Conservation (phyloP, 2,329 filamentous ascomycete species). For the Talaromyces sp. region DNA sequence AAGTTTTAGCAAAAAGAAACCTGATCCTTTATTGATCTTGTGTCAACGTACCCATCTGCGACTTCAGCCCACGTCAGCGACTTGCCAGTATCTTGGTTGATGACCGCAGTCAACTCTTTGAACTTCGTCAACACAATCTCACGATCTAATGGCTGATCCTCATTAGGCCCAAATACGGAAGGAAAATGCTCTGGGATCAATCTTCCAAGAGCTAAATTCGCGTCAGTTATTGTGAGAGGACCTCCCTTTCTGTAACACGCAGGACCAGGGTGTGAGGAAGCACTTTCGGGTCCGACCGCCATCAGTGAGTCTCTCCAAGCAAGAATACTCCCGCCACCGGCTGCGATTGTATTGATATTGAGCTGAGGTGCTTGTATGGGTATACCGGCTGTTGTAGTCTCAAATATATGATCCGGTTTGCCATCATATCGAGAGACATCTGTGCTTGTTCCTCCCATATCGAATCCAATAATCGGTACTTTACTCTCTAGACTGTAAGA, state of each 20-base stretch:
- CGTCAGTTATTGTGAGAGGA: constrained; percentile 87
- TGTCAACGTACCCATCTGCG: background rate
- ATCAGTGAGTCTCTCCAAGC: constrained; percentile 86
- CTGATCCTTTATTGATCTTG: background rate
- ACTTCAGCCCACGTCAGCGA: constrained; percentile 15
- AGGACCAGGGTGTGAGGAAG: constrained; percentile 82
- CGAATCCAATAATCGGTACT: constrained; percentile 63
- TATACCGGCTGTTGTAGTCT: constrained; percentile 84
- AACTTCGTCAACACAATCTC: constrained; percentile 42
- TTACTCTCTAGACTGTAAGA: constrained; percentile 50
- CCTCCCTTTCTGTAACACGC: constrained; percentile 89
- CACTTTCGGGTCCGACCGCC: constrained; percentile 84
- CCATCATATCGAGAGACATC: constrained; percentile 83
- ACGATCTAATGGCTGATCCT: constrained; percentile 34
- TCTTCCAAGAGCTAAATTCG: constrained; percentile 79
- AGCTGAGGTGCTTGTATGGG: constrained; percentile 86
- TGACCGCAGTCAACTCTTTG: constrained; percentile 22
- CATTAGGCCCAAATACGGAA: constrained; percentile 10
- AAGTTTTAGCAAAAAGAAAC: background rate
- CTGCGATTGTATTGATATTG: constrained; percentile 90
- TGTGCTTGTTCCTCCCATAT: constrained; percentile 91
- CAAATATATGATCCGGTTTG: constrained; percentile 85
- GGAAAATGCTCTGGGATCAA: constrained; percentile 71
- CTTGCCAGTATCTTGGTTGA: constrained; percentile 30
- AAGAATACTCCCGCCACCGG: constrained; percentile 65